These are phyloP conservation scores for Blastocystis sp. DNA, from an alignment of 352 stramenopile genomes.

Conservation along the genomic window DNA sequence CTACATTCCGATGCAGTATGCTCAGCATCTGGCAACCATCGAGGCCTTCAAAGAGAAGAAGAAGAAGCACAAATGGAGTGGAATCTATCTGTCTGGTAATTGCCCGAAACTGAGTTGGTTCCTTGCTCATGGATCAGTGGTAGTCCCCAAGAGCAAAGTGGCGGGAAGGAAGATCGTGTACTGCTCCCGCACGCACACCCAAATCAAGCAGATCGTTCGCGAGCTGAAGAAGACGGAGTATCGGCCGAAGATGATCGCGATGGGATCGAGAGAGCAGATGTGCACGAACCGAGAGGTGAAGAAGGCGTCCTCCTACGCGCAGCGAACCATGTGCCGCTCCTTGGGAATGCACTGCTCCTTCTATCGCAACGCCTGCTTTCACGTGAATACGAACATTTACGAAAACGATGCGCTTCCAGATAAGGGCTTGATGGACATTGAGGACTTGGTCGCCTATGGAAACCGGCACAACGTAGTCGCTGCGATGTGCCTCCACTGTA, in stretches of 20 bases:
- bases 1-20: conserved; percentile 65
- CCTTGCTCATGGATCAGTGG: background rate
- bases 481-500: conserved; percentile 70
- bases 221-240: conserved; percentile 83
- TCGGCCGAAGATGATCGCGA: conserved; percentile 77
- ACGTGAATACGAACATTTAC: conserved; percentile 70
- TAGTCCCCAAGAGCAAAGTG: background rate
- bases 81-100: background rate
- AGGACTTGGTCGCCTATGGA: conserved; percentile 81
- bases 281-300: conserved; percentile 77
- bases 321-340: conserved; percentile 1
- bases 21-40: conserved; percentile 36
- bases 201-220: conserved; percentile 87
- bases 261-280: conserved; percentile 84
- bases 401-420: conserved; percentile 61
- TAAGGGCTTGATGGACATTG: conserved; percentile 90
- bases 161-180: conserved; percentile 82
- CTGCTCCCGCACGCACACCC: conserved; percentile 85
- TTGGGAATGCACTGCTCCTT: conserved; percentile 60
- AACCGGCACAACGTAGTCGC: conserved; percentile 55
- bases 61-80: background rate
- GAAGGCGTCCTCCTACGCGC: background rate
- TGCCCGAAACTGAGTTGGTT: background rate
- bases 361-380: conserved; percentile 24
- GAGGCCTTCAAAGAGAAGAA: conserved; percentile 17